These are phyloP conservation scores for Penicillium sumatraense DNA, from an alignment of 2,329 filamentous ascomycete species.

Conservation along the genomic window DNA sequence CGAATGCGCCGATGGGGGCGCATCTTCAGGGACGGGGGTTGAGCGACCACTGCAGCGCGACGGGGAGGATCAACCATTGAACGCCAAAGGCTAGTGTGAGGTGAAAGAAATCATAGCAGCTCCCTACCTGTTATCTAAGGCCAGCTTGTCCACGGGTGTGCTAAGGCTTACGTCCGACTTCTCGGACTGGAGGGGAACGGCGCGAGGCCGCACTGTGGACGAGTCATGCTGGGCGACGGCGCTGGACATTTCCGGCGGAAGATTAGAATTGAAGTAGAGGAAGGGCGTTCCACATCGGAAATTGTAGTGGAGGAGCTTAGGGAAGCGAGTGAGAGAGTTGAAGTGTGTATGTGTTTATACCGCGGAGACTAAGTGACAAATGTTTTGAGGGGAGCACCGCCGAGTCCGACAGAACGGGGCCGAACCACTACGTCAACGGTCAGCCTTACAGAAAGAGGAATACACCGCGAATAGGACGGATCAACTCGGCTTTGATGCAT, in stretches of 20 bases:
- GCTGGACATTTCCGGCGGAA: slow-evolving; percentile 13
- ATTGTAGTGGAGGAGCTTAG: not conserved
- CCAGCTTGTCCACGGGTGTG: slow-evolving; percentile 34
- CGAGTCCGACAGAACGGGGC: slow-evolving; percentile 13
- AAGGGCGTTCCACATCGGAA: slow-evolving; percentile 1
- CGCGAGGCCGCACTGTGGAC: slow-evolving; percentile 38
- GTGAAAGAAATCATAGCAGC: too few relatives aligned
- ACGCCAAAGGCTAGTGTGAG: not conserved
- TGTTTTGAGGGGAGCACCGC: slow-evolving; percentile 1
- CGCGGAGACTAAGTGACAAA: not conserved
- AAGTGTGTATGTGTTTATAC: not conserved
- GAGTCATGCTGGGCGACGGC: slow-evolving; percentile 32
- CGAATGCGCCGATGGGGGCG: slow-evolving; percentile 86
- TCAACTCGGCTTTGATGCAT: not conserved
- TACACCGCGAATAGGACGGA: not conserved
- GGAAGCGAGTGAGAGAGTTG: not conserved
- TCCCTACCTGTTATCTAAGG: slow-evolving; percentile 42
- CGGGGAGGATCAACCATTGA: slow-evolving; percentile 9
- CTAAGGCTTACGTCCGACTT: slow-evolving; percentile 28
- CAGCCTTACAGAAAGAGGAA: slow-evolving; percentile 11
- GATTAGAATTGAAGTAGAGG: not conserved
- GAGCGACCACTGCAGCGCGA: slow-evolving; percentile 69
- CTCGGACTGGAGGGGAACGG: slow-evolving; percentile 32
- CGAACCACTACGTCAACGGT: slow-evolving; percentile 22
- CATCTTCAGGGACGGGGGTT: slow-evolving; percentile 84